Percentiles rank a stretch among this genome's conserved stretches.
These are phyloP conservation scores for Penicillium ochrochloron DNA, from an alignment of 495 filamentous ascomycete species.

Conservation along the genomic window DNA sequence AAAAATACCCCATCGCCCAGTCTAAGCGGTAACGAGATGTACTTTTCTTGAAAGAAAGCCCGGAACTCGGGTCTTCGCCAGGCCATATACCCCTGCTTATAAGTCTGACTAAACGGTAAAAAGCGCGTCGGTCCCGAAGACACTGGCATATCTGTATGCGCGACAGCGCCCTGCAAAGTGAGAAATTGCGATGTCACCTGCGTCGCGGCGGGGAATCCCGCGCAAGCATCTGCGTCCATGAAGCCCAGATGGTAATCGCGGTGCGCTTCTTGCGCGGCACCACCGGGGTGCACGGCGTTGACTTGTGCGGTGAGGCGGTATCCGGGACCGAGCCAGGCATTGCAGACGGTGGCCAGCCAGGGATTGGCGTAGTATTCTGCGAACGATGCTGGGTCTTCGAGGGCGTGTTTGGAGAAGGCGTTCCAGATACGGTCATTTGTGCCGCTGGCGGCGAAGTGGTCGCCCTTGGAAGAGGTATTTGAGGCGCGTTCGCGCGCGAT, in stretches of 20 bases:
- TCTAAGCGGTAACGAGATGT: slow-evolving; percentile 49
- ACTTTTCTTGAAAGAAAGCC: slow-evolving; percentile 51
- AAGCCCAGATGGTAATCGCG: slow-evolving; percentile 64
- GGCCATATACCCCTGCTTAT: slow-evolving; percentile 54
- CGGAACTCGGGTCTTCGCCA: slow-evolving; percentile 53
- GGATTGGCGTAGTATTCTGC: slow-evolving; percentile 58
- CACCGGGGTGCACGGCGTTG: slow-evolving; percentile 60
- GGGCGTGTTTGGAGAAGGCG: slow-evolving; percentile 59
- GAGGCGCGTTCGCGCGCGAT: slow-evolving; percentile 41
- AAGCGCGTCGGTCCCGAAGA: slow-evolving; percentile 57
- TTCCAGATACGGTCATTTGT: slow-evolving; percentile 63
- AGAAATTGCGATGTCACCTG: slow-evolving; percentile 54
- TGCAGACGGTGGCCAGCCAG: slow-evolving; percentile 50
- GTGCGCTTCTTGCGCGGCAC: slow-evolving; percentile 54
- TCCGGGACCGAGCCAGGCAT: slow-evolving; percentile 56
- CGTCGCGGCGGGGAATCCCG: slow-evolving; percentile 44
- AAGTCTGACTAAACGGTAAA: slow-evolving; percentile 58
- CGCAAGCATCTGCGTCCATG: slow-evolving; percentile 42
- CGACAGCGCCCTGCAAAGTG: slow-evolving; percentile 61
- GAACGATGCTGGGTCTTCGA: slow-evolving; percentile 51
- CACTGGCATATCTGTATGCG: slow-evolving; percentile 59
- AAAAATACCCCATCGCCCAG: slow-evolving; percentile 61
- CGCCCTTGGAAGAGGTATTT: slow-evolving; percentile 42
- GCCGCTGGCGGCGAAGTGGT: slow-evolving; percentile 57
- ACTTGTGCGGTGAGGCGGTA: slow-evolving; percentile 60